A percentile compares a stretch with the other conserved stretches of the same genome.
These are phyloP conservation scores for Gracilariopsis chorda DNA, from an alignment of 23 red algal species.

Conservation along the genomic window DNA sequence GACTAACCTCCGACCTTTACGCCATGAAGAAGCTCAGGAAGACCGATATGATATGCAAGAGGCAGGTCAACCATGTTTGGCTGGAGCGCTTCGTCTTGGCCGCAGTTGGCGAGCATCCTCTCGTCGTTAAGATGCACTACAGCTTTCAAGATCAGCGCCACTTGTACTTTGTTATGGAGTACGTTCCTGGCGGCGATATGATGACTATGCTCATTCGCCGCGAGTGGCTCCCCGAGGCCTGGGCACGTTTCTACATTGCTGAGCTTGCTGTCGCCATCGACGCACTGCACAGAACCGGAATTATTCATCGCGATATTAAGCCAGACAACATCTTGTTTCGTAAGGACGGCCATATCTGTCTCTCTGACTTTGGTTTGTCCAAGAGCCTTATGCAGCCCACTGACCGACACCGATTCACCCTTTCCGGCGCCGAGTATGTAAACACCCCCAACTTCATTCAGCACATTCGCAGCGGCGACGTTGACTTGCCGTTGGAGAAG, in stretches of 20 bases:
- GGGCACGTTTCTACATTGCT: conserved; percentile 89
- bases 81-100: conserved; percentile 90
- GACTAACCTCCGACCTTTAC: conserved; percentile 58
- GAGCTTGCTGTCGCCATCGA: conserved; percentile 92
- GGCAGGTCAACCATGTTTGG: conserved; percentile 87
- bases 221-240: conserved; percentile 76
- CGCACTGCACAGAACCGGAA: conserved; percentile 78
- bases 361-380: conserved; percentile 94
- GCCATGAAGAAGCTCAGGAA: conserved; percentile 95
- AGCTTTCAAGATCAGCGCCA: conserved; percentile 90
- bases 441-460: conserved; percentile 49
- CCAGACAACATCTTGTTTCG: conserved; percentile 97
- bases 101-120: conserved; percentile 66
- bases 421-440: conserved; percentile 50
- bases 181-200: conserved; percentile 92
- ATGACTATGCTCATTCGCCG: conserved; percentile 92
- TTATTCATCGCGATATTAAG: conserved; percentile 99
- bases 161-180: conserved; percentile 94
- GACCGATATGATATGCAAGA: conserved; percentile 77
- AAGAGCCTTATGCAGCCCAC: conserved; percentile 71
- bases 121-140: conserved; percentile 77
- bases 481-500: conserved; percentile 53
- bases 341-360: conserved; percentile 79
- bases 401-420: conserved; percentile 36
- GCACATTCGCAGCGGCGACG: conserved; percentile 60